Evolutionary conservation across 1,139 yeast species (phyloP).

Genomic region (Petasospora rhodanensis): DNA sequence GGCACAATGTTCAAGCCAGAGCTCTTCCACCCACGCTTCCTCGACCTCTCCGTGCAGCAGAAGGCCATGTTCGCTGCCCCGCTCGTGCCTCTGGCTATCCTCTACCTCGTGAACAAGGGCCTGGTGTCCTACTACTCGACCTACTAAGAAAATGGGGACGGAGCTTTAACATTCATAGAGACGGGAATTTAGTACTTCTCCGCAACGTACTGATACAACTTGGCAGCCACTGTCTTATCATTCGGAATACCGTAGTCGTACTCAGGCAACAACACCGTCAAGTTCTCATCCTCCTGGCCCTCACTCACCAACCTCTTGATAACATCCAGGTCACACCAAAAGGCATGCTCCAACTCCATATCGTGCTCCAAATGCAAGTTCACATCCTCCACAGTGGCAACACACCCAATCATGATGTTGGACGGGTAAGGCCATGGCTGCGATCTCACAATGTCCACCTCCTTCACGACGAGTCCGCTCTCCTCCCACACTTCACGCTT

Average conservation of each 20-base stretch:
- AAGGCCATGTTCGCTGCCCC: too few relatives aligned
- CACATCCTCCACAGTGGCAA: conserved; percentile 66
- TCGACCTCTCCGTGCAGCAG: too few relatives aligned
- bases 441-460: conserved; percentile 58
- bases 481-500: conserved; percentile 93
- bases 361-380: conserved; percentile 70
- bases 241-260: conserved; percentile 40
- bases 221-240: conserved; percentile 45
- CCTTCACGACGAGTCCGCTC: conserved; percentile 66
- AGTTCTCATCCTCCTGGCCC: conserved; percentile 18
- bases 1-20: too few relatives aligned
- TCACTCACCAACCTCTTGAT: conserved; percentile 41
- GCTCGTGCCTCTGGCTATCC: too few relatives aligned
- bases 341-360: conserved; percentile 75
- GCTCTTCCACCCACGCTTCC: too few relatives aligned
- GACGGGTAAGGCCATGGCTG: conserved; percentile 82
- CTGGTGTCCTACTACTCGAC: too few relatives aligned
- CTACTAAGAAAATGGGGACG: too few relatives aligned
- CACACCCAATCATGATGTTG: conserved; percentile 88
- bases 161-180: too few relatives aligned
- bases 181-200: conserved; percentile 19
- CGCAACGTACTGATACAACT: conserved; percentile 35
- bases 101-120: too few relatives aligned
- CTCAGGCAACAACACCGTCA: conserved; percentile 18
- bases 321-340: conserved; percentile 66